Conservation (phyloP, 1,284 basidiomycete species). For the Austroboletus niveus region DNA sequence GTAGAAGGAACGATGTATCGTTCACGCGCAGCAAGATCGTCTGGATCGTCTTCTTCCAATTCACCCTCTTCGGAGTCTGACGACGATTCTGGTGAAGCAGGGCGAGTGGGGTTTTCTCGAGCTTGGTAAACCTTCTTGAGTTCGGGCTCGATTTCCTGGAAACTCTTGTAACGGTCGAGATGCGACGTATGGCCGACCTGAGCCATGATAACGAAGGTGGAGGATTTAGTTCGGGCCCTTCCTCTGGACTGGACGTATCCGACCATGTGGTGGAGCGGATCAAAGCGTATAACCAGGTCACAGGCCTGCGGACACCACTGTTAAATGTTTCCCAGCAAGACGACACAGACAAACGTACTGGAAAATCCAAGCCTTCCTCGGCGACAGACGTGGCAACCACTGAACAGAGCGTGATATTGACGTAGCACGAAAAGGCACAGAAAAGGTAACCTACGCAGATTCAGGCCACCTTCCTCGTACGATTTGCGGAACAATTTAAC, state of each 20-base stretch:
- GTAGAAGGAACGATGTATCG: slow-evolving; percentile 68
- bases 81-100: slow-evolving; percentile 25
- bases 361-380: slow-evolving; percentile 87
- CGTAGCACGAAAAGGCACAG: not conserved
- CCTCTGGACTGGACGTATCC: slow-evolving; percentile 84
- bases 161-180: slow-evolving; percentile 54
- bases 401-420: slow-evolving; percentile 26
- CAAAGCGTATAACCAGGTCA: slow-evolving; percentile 81
- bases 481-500: slow-evolving; percentile 60
- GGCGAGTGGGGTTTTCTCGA: slow-evolving; percentile 38
- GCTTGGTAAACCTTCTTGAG: slow-evolving; percentile 61
- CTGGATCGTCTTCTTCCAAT: slow-evolving; percentile 44
- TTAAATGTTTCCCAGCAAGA: slow-evolving; percentile 2
- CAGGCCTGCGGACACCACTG: slow-evolving; percentile 52
- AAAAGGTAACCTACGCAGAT: slow-evolving; percentile 56
- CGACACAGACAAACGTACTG: slow-evolving; percentile 39
- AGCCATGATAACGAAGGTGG: slow-evolving; percentile 79
- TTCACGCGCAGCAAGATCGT: slow-evolving; percentile 63
- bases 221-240: slow-evolving; percentile 70
- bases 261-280: slow-evolving; percentile 73
- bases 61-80: slow-evolving; percentile 35
- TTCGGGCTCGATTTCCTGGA: slow-evolving; percentile 60
- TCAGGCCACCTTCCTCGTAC: slow-evolving; percentile 64
- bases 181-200: slow-evolving; percentile 55
- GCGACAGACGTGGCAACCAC: slow-evolving; percentile 84